Conservation (phyloP, 2,329 filamentous ascomycete genomes). For the Cercospora brassicicola region DNA sequence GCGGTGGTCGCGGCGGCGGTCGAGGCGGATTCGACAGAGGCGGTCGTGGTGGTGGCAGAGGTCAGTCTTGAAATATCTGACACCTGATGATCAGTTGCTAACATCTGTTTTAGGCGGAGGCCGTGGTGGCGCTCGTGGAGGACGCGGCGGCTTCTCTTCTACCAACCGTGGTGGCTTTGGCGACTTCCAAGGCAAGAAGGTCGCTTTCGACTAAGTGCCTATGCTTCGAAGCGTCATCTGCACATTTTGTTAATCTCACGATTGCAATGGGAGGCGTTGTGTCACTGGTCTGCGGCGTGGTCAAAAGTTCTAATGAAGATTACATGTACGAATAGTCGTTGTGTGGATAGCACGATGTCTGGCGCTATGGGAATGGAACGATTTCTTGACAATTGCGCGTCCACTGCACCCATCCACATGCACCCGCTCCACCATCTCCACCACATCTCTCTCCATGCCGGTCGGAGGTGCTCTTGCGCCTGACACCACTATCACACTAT, state of each 20-base stretch:
- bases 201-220: slow-evolving; percentile 56
- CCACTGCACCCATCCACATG: background rate
- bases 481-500: background rate
- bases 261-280: background rate
- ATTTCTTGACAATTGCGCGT: background rate
- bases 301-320: slow-evolving; percentile 8
- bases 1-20: slow-evolving; percentile 53
- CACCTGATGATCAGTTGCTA: background rate
- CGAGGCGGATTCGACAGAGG: slow-evolving; percentile 53
- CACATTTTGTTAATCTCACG: background rate
- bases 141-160: slow-evolving; percentile 43
- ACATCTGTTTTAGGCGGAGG: slow-evolving; percentile 40
- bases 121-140: slow-evolving; percentile 53
- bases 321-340: slow-evolving; percentile 5
- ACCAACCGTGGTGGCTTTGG: slow-evolving; percentile 59
- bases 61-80: background rate
- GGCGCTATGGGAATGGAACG: slow-evolving; percentile 1
- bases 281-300: background rate
- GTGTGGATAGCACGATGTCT: slow-evolving; percentile 3
- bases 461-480: background rate
- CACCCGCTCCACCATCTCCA: background rate
- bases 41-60: slow-evolving; percentile 49
- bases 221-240: background rate
- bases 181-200: slow-evolving; percentile 77
- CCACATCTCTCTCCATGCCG: background rate